A percentile compares a stretch with the other conserved stretches of the same genome.
Evolutionary conservation across 768 basidiomycete genomes (phyloP).

Genomic region (Termitomyces heimii): DNA sequence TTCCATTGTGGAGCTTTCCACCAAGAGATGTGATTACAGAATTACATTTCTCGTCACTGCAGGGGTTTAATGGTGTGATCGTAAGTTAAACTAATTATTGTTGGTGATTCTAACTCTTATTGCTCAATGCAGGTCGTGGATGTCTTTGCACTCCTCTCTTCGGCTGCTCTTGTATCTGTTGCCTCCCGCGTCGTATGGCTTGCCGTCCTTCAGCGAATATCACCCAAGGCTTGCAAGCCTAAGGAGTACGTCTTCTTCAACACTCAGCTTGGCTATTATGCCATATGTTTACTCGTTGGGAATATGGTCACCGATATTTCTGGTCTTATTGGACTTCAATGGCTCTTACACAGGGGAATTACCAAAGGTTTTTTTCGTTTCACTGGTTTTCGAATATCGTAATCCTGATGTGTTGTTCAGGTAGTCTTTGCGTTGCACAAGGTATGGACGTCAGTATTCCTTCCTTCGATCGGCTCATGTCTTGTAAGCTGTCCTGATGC

Average conservation of each 20-base stretch:
- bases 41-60: conserved; percentile 24
- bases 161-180: conserved; percentile 47
- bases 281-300: conserved; percentile 54
- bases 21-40: conserved; percentile 27
- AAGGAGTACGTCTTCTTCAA: conserved; percentile 60
- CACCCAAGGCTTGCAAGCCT: conserved; percentile 18
- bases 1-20: conserved; percentile 24
- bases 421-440: conserved; percentile 48
- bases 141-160: conserved; percentile 48
- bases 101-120: neutral
- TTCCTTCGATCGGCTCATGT: neutral
- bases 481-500: conserved; percentile 45
- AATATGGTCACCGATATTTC: conserved; percentile 48
- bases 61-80: conserved; percentile 27
- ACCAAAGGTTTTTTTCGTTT: conserved; percentile 35
- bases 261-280: conserved; percentile 67
- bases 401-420: conserved; percentile 20
- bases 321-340: conserved; percentile 49
- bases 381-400: neutral
- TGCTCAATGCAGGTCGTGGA: conserved; percentile 33
- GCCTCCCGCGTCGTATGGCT: conserved; percentile 43
- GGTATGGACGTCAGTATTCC: conserved; percentile 29
- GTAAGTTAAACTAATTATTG: conserved; percentile 24
- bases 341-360: conserved; percentile 40
- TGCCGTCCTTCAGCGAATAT: conserved; percentile 28